Evolutionary conservation across 805 yeast species (phyloP).

Genomic region (Nakazawaea ernobii): DNA sequence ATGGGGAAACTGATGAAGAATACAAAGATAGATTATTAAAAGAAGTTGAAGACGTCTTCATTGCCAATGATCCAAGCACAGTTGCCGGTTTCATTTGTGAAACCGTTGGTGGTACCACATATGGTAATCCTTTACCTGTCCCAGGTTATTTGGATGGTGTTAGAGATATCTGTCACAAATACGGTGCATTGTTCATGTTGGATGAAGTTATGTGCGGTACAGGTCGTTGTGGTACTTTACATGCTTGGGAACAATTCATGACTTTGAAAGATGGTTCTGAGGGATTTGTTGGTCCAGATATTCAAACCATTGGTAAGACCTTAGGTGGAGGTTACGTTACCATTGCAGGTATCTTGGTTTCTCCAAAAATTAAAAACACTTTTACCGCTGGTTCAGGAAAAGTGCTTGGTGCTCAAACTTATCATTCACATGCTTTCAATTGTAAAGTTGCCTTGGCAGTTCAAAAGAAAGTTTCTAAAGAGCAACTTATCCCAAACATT

Average conservation of each 20-base stretch:
- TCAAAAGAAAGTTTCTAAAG: conserved; percentile 34
- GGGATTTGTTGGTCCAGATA: conserved; percentile 36
- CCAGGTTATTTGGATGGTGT: conserved; percentile 41
- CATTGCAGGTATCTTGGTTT: conserved; percentile 40
- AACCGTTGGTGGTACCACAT: conserved; percentile 41
- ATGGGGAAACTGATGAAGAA: conserved; percentile 31
- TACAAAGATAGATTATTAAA: conserved; percentile 31
- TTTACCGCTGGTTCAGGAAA: conserved; percentile 34
- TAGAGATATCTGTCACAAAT: conserved; percentile 41
- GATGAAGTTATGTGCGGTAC: conserved; percentile 56
- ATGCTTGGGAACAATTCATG: conserved; percentile 40
- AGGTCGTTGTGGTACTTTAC: conserved; percentile 43
- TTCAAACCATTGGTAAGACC: conserved; percentile 45
- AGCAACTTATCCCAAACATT: conserved; percentile 33
- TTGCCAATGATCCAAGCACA: conserved; percentile 34
- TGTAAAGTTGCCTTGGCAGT: conserved; percentile 43
- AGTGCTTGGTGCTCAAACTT: conserved; percentile 44
- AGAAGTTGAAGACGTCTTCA: conserved; percentile 33
- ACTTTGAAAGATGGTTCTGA: conserved; percentile 17
- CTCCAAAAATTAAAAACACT: conserved; percentile 35
- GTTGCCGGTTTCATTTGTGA: conserved; percentile 37
- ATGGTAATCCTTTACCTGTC: conserved; percentile 38
- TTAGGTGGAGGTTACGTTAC: conserved; percentile 47
- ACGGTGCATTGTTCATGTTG: conserved; percentile 40
- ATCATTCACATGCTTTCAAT: conserved; percentile 42